phyloP scores from a whole-genome alignment of 2,329 filamentous ascomycete genomes.

The Daldinia sp. region DNA sequence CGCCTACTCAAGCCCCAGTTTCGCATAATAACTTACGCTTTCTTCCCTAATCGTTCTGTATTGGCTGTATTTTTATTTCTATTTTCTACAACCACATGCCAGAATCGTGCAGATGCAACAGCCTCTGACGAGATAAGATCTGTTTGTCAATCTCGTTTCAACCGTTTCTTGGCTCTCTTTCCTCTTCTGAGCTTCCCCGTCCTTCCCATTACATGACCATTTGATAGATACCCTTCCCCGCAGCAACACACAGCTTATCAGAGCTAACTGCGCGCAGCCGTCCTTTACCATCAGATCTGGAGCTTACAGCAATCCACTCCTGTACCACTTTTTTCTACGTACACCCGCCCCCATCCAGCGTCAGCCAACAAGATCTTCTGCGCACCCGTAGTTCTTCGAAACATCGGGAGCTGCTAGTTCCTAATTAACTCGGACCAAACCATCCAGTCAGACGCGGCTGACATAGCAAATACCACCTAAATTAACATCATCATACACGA shows the following conservation, averaged over 20 bases:
- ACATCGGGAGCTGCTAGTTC: conserved; percentile 26
- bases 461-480: conserved; percentile 31
- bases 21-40: conserved; percentile 39
- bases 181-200: conserved; percentile 34
- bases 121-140: conserved; percentile 46
- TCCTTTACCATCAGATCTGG: conserved; percentile 39
- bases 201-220: conserved; percentile 44
- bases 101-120: conserved; percentile 48
- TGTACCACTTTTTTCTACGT: conserved; percentile 43
- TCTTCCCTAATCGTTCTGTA: conserved; percentile 39
- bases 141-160: conserved; percentile 41
- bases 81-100: conserved; percentile 48
- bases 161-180: conserved; percentile 37
- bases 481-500: conserved; percentile 18
- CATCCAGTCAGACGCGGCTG: conserved; percentile 34
- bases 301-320: conserved; percentile 42
- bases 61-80: conserved; percentile 43
- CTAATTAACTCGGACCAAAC: conserved; percentile 29
- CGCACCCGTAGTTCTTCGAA: conserved; percentile 30
- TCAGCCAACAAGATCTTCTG: conserved; percentile 38
- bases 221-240: conserved; percentile 46
- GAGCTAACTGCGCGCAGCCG: conserved; percentile 49
- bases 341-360: conserved; percentile 38
- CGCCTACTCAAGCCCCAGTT: conserved; percentile 44
- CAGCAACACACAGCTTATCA: conserved; percentile 49